Conservation (phyloP, 1,284 basidiomycete genomes). For the Microbotryum scabiosae region DNA sequence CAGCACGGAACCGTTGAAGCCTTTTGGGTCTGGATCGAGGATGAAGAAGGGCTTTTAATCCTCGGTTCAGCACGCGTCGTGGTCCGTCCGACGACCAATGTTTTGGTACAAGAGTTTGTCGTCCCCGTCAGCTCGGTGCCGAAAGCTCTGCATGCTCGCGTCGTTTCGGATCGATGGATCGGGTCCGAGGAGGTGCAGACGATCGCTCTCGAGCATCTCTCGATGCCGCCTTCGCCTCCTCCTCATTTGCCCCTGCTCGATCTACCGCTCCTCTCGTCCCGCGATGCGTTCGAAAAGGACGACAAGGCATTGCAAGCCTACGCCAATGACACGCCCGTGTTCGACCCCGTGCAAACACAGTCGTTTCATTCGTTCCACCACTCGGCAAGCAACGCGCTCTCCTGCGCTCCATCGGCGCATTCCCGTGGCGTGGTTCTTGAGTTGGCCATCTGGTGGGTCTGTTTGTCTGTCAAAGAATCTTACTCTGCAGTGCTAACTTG, state of each 20-base stretch:
- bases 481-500: neutral
- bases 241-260: constrained; percentile 65
- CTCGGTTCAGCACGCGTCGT: constrained; percentile 69
- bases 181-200: constrained; percentile 70
- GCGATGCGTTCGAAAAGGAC: constrained; percentile 36
- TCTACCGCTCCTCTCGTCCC: constrained; percentile 66
- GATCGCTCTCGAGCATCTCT: constrained; percentile 58
- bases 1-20: constrained; percentile 71
- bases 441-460: constrained; percentile 58
- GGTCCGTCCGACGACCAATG: constrained; percentile 57
- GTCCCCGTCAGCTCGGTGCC: constrained; percentile 59
- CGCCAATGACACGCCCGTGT: constrained; percentile 37
- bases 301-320: constrained; percentile 14
- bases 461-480: neutral
- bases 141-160: constrained; percentile 59
- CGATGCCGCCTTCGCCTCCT: constrained; percentile 63
- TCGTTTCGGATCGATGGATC: constrained; percentile 88
- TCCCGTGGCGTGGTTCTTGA: constrained; percentile 48
- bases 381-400: constrained; percentile 61
- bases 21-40: constrained; percentile 96
- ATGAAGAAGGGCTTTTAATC: constrained; percentile 64
- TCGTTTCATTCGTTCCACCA: constrained; percentile 73
- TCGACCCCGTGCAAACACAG: constrained; percentile 83
- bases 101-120: constrained; percentile 65
- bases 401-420: constrained; percentile 39